phyloP scores from a whole-genome alignment of 83 land plant species.

The Thuja plicata region DNA sequence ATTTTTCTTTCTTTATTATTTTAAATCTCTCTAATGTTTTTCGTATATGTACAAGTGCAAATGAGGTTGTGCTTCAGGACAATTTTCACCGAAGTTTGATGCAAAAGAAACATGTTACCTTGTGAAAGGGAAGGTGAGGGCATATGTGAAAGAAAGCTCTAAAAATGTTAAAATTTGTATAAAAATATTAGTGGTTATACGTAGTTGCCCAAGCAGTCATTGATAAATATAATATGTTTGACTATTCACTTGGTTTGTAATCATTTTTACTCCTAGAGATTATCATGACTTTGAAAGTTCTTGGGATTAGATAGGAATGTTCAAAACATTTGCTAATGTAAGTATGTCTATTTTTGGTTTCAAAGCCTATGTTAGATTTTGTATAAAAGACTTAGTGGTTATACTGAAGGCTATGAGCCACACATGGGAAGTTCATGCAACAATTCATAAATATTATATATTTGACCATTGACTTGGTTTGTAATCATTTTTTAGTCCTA shows the following conservation, averaged over 20 bases:
- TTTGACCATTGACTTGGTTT: not conserved
- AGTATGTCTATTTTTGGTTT: too few species aligned
- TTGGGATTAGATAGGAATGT: too few species aligned
- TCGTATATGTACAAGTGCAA: slow-evolving; percentile 14
- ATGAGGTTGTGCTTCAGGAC: slow-evolving; percentile 71
- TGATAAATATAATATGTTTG: slow-evolving; percentile 29
- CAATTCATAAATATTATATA: slow-evolving; percentile 38
- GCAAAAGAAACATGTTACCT: slow-evolving; percentile 73
- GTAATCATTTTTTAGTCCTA: too few species aligned
- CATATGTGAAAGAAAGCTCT: slow-evolving; percentile 51
- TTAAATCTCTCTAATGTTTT: not conserved
- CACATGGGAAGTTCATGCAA: slow-evolving; percentile 64
- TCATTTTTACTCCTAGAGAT: too few species aligned
- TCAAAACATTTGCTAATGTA: too few species aligned
- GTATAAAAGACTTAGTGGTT: slow-evolving; percentile 65
- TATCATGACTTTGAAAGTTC: too few species aligned
- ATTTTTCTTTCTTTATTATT: too few species aligned
- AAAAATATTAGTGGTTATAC: slow-evolving; percentile 65
- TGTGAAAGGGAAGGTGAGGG: slow-evolving; percentile 72
- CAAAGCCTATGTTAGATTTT: slow-evolving; percentile 46
- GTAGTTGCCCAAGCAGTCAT: slow-evolving; percentile 46
- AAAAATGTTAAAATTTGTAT: slow-evolving; percentile 65
- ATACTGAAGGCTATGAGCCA: slow-evolving; percentile 74
- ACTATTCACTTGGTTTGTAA: not conserved
- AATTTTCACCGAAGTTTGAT: slow-evolving; percentile 64